Evolutionary conservation across 2,329 filamentous ascomycete species (phyloP), one percentile per base, ranked within the genome.

Genomic region (Aspergillus sp.): DNA sequence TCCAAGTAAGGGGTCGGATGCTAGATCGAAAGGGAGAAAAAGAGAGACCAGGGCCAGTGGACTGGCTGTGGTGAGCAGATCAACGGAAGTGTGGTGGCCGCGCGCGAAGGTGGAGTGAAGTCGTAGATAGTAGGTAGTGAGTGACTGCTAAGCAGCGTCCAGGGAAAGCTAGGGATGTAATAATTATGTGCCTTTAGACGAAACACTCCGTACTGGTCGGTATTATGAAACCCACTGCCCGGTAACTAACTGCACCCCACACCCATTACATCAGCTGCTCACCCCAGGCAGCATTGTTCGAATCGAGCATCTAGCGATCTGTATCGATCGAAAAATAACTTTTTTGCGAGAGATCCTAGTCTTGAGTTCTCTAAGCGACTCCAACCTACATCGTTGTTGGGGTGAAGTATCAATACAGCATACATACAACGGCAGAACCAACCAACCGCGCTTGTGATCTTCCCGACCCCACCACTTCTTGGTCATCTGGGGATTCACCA

Each of bases 131-230:
- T 31, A 21, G 9, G 42, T 29, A n/a, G 38, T 21, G 7, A n/a
- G 25, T 29, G 25, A 29, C 25, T 29, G 25, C 25, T 29, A 10
- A 7, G 31, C 20, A 19, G 42, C 44, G 44, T 55, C n/a, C 42
- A 49, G 34, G 41, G 38, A 43, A 52, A 51, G 52, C 53, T 57
- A 55, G 53, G 58, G 56, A 53, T 51, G 47, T 38, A 51, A 47
- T 45, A 50, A 55, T 47, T 40, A 38, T 49, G 54, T 49, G 45
- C 29, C 29, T 49, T 34, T 36, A 41, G 23, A 40, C 38, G 29
- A 34, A 47, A 21, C 32, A 14, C 19, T 40, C 31, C 17, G 45
- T 47, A 47, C 25, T 7, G 25, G 25, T 29, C 25, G 25, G 25
- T 29, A 29, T 29, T 29, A 29, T 29, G 25, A 29, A 29, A 29